Conservation (phyloP, 2,329 filamentous ascomycete species). For the Lecanosticta acicola region DNA sequence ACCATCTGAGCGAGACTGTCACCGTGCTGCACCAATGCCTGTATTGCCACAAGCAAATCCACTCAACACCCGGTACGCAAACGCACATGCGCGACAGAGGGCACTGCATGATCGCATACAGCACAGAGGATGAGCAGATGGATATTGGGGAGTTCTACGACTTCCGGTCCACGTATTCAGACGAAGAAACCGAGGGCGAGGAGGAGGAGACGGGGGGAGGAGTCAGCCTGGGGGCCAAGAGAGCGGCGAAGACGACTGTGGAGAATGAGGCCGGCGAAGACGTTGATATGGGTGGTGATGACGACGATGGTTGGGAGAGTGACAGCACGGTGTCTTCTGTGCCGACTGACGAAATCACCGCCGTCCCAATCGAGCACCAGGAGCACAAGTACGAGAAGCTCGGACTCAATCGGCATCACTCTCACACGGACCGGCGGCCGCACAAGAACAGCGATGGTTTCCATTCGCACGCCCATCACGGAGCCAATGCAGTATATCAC, state of each 20-base stretch:
- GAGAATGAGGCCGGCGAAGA: constrained; percentile 49
- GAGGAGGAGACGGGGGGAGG: constrained; percentile 47
- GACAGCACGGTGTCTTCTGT: constrained; percentile 80
- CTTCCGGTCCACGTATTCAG: constrained; percentile 91
- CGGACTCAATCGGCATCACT: constrained; percentile 68
- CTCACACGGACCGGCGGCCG: constrained; percentile 60
- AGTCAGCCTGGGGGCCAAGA: constrained; percentile 63
- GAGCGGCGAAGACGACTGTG: constrained; percentile 43
- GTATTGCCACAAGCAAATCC: constrained; percentile 77
- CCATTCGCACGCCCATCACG: constrained; percentile 72
- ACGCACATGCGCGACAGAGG: constrained; percentile 97
- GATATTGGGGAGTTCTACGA: constrained; percentile 97
- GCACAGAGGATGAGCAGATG: constrained; percentile 80
- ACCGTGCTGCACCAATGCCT: constrained; percentile 77
- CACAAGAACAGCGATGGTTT: constrained; percentile 72
- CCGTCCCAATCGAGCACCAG: constrained; percentile 69
- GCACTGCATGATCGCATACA: constrained; percentile 94
- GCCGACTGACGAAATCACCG: constrained; percentile 75
- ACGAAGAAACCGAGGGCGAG: constrained; percentile 60
- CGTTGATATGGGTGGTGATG: constrained; percentile 50
- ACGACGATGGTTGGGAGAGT: constrained; percentile 89
- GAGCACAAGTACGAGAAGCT: constrained; percentile 67
- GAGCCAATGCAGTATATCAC: constrained; percentile 73
- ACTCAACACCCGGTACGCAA: constrained; percentile 72
- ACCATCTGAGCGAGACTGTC: constrained; percentile 73